A percentile compares a stretch with the other conserved stretches of the same genome.
Conservation (phyloP, 805 yeast genomes). For the Yamadazyma tumulicola region DNA sequence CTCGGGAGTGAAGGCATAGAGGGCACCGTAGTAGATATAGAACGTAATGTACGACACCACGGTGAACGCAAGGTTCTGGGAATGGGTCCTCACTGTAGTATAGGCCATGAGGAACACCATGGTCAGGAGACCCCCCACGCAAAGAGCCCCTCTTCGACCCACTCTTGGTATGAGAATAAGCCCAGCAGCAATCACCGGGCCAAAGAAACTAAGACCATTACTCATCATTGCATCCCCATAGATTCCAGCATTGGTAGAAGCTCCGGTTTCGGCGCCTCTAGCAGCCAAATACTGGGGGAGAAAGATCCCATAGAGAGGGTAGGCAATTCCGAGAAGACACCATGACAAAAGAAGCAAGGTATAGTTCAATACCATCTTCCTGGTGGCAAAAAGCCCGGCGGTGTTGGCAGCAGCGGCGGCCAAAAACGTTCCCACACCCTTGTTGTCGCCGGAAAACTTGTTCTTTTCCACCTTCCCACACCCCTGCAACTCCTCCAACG, state of each 20-base stretch:
- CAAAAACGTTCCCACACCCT: constrained; percentile 16
- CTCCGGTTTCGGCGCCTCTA: constrained; percentile 47
- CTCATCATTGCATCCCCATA: constrained; percentile 28
- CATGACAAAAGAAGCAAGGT: constrained; percentile 43
- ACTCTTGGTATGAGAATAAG: constrained; percentile 22
- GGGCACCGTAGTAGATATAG: constrained; percentile 31
- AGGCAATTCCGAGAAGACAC: constrained; percentile 55
- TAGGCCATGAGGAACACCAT: constrained; percentile 60
- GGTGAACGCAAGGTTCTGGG: constrained; percentile 41
- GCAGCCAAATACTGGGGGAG: constrained; percentile 48
- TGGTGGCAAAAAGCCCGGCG: constrained; percentile 32
- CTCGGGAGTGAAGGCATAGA: constrained; percentile 39
- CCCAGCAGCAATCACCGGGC: constrained; percentile 28
- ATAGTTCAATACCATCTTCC: constrained; percentile 37
- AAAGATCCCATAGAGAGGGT: constrained; percentile 51
- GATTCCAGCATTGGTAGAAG: constrained; percentile 19
- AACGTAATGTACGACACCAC: constrained; percentile 47
- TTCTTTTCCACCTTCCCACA: constrained; percentile 36
- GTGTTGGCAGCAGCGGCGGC: constrained; percentile 16
- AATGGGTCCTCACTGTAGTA: constrained; percentile 52
- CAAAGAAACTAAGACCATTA: constrained; percentile 25
- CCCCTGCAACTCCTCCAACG: constrained; percentile 42
- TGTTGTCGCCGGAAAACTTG: constrained; percentile 9
- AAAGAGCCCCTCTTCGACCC: constrained; percentile 59
- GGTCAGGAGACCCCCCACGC: constrained; percentile 48